phyloP scores from a whole-genome alignment of 2,329 filamentous ascomycete genomes.

The Claviceps lovelessii region DNA sequence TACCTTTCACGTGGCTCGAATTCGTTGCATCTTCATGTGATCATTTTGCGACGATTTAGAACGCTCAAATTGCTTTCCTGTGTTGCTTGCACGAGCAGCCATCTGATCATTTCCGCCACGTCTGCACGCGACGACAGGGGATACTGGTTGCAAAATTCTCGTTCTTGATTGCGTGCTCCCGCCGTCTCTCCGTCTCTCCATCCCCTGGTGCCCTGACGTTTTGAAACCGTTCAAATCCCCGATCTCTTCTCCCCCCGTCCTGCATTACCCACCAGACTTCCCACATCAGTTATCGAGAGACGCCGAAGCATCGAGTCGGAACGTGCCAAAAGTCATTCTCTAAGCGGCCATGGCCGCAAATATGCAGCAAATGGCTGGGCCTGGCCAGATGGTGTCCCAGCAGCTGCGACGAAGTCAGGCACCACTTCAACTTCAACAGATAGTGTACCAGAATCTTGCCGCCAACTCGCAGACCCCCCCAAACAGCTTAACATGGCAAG shows the following conservation, averaged over 20 bases:
- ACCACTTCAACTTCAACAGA: conserved; percentile 20
- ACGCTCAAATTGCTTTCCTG: neutral
- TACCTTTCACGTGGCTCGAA: neutral
- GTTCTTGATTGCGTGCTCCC: neutral
- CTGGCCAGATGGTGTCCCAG: conserved; percentile 31
- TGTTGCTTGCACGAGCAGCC: neutral
- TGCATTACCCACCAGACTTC: neutral
- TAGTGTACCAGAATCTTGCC: conserved; percentile 27
- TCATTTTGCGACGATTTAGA: neutral
- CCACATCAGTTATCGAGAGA: neutral
- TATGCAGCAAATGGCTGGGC: conserved; percentile 40
- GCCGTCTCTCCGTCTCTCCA: neutral
- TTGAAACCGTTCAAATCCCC: neutral
- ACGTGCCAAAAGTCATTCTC: neutral
- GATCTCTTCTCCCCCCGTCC: neutral
- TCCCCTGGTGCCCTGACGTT: neutral
- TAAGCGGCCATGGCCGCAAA: conserved; percentile 45
- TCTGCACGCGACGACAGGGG: neutral
- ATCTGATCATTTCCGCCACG: neutral
- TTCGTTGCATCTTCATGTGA: neutral
- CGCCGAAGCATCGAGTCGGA: neutral
- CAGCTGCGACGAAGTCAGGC: conserved; percentile 21
- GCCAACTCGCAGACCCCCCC: conserved; percentile 18
- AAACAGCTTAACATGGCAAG: conserved; percentile 25
- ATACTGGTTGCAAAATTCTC: neutral